Conservation (phyloP, 306 rosid genomes). For the Lagenaria siceraria region DNA sequence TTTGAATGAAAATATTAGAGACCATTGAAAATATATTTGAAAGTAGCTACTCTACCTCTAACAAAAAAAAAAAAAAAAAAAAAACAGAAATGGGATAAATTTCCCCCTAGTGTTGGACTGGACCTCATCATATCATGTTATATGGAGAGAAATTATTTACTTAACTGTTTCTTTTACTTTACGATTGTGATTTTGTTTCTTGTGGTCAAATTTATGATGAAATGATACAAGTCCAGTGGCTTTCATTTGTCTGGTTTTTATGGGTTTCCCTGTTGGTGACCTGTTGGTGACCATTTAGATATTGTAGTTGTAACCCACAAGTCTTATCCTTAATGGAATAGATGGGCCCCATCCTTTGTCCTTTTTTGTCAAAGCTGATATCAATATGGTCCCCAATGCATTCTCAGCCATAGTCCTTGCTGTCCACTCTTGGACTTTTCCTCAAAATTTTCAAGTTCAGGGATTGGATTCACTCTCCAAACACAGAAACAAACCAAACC, state of each 20-base stretch:
- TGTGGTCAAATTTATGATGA: background rate
- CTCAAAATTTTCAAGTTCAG: background rate
- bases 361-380: background rate
- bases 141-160: background rate
- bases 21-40: too few relatives aligned
- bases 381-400: constrained; percentile 5
- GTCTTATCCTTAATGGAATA: background rate
- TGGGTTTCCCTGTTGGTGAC: background rate
- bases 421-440: background rate
- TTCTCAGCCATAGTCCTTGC: background rate
- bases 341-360: background rate
- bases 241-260: background rate
- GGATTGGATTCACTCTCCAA: background rate
- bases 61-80: too few relatives aligned
- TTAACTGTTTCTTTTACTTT: background rate
- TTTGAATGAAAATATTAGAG: too few relatives aligned
- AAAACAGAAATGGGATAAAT: background rate
- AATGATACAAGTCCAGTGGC: background rate
- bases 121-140: background rate
- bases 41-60: background rate
- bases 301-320: background rate
- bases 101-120: background rate
- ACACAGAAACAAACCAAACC: background rate
- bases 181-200: background rate
- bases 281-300: background rate